A percentile compares a stretch with the other conserved stretches of the same genome.
These are phyloP conservation scores for Sporothrix protearum DNA, from an alignment of 2,329 filamentous ascomycete species.

Conservation along the genomic window DNA sequence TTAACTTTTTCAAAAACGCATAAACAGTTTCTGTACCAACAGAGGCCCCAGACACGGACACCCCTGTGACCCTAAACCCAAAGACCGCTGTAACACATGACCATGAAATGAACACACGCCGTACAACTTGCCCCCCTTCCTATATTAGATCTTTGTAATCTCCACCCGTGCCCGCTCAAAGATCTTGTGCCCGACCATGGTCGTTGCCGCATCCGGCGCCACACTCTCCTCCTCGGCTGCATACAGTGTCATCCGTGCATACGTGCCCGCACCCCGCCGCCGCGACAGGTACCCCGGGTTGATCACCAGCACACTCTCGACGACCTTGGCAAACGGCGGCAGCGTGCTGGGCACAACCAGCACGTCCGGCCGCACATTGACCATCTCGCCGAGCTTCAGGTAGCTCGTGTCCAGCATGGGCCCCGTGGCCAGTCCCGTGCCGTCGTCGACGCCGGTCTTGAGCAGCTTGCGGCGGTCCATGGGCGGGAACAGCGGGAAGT, in stretches of 20 bases:
- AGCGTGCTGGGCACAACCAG: conserved; percentile 77
- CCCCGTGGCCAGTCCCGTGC: conserved; percentile 62
- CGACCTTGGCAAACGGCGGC: conserved; percentile 84
- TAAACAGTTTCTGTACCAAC: not conserved
- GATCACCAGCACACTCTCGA: conserved; percentile 83
- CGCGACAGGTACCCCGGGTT: conserved; percentile 89
- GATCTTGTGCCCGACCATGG: conserved; percentile 66
- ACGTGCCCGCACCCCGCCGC: conserved; percentile 78
- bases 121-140: not conserved
- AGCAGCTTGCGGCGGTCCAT: conserved; percentile 64
- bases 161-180: conserved; percentile 84
- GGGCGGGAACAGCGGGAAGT: conserved; percentile 84
- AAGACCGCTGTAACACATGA: not conserved
- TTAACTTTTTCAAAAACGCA: not conserved
- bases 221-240: conserved; percentile 53
- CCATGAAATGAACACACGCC: too few relatives aligned
- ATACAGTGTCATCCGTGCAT: conserved; percentile 72
- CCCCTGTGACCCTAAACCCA: too few relatives aligned
- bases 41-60: not conserved
- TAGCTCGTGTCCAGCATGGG: conserved; percentile 80
- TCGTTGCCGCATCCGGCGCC: conserved; percentile 54
- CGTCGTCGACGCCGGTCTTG: conserved; percentile 59
- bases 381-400: conserved; percentile 85
- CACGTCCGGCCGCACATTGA: conserved; percentile 79
- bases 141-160: conserved; percentile 64